Evolutionary conservation across 129 eudicot species (phyloP).

Genomic region (Daucus carota): DNA sequence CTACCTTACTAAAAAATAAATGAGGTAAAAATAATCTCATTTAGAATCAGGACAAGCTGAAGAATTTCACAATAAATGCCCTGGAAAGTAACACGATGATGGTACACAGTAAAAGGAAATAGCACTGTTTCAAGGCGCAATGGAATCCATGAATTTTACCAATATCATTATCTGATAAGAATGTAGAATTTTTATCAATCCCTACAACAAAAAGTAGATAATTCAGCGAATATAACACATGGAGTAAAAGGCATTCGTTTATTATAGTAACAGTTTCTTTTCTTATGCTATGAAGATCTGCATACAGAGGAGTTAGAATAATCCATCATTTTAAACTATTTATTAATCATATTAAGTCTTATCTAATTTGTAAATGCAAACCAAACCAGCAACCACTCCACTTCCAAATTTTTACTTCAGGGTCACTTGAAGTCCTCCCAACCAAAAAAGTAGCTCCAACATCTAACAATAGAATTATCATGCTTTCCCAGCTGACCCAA

Average conservation of each 20-base stretch:
- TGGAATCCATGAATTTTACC: neutral
- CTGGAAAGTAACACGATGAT: no score
- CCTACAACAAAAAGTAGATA: neutral
- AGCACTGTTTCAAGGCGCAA: neutral
- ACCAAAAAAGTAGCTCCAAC: neutral
- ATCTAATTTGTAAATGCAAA: neutral
- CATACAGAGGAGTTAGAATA: neutral
- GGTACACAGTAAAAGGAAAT: no score
- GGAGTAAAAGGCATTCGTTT: neutral
- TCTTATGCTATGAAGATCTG: neutral
- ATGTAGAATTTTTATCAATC: neutral
- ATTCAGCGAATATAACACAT: neutral
- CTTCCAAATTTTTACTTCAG: neutral
- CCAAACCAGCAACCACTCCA: neutral
- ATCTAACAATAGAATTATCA: conserved; percentile 13
- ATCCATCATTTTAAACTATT: neutral
- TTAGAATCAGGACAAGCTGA: no score
- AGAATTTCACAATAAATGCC: no score
- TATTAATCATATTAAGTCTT: neutral
- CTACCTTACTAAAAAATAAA: no score
- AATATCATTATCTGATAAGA: no score
- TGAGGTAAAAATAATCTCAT: no score
- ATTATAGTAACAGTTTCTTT: neutral
- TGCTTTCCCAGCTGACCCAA: conserved; percentile 90
- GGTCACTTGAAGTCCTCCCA: neutral